Base-by-base conservation (phyloP, 352 stramenopile species). In the Pythium scleroteichum region DNA sequence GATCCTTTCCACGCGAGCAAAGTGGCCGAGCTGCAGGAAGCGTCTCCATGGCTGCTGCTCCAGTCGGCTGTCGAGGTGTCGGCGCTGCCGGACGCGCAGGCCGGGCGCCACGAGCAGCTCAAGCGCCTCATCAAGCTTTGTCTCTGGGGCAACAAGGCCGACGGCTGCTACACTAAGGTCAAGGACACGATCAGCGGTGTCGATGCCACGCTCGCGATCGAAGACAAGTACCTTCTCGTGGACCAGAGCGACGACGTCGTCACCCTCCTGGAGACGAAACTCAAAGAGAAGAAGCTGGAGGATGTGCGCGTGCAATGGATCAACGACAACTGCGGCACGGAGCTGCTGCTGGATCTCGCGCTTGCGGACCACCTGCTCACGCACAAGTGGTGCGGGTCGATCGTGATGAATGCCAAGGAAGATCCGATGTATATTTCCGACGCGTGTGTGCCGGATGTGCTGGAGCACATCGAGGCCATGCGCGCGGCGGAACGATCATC, bases 341-440 rank as follows among this genome's bases (percentile, higher is more conserved):
- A 92, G 56, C 53, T 92, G 40, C 58, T 92, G 47, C 54, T 92
- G 1, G 82, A 92, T 44, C 48, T 92, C 24, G 79, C 78, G 29
- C 66, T 92, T 3, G 80, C 69, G 0, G 82, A 90, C 48, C 81
- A 90, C 53, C 51, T 92, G 38, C 64, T 92, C 24, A 66, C 58
- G 20, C 68, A 80, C 42, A 51, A 57, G 16, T 81, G 77, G 76
- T 87, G 75, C 47, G 63, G 48, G 8, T 82, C 64, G 19, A 72
- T 95, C 9, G 76, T 75, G n/a, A 73, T 93, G 27, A 76, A 93
- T 57, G 77, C 91, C 17, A 92, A 95, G 56, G 59, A 64, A 10
- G 75, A 87, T 20, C 85, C 83, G 8, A 89, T 91, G 45, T 95
- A 90, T 67, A 79, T 95, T 14, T 95, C 82, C 32, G 85, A 95